Conservation (phyloP, 805 yeast species). For the Priceomyces carsonii region DNA sequence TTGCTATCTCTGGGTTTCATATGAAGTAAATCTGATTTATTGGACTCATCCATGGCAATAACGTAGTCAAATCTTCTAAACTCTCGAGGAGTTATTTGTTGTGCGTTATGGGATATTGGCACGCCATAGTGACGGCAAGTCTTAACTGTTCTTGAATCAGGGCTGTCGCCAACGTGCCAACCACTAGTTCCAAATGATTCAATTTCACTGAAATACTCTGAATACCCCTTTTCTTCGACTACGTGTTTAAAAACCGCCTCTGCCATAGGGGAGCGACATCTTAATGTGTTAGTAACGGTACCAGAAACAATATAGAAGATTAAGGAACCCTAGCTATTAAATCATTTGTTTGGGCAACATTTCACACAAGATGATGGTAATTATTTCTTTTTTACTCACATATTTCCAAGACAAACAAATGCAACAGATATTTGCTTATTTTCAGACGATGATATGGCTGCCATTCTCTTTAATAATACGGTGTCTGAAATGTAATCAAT, state of each 20-base stretch:
- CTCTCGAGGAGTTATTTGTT: conserved; percentile 56
- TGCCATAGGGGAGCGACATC: conserved; percentile 97
- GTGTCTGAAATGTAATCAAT: not conserved
- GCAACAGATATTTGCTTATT: conserved; percentile 60
- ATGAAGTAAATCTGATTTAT: conserved; percentile 49
- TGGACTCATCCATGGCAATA: conserved; percentile 70
- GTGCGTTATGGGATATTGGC: conserved; percentile 73
- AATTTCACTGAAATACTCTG: conserved; percentile 49
- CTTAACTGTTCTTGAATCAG: conserved; percentile 72
- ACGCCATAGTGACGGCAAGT: conserved; percentile 73
- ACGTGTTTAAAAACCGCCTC: conserved; percentile 81
- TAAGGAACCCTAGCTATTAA: too few species aligned
- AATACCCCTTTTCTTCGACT: conserved; percentile 52
- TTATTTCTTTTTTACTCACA: conserved; percentile 45
- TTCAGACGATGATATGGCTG: conserved; percentile 16
- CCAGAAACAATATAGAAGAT: too few species aligned
- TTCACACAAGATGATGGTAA: too few species aligned
- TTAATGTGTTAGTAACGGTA: conserved; percentile 30
- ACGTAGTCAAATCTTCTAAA: conserved; percentile 64
- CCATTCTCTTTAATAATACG: conserved; percentile 12
- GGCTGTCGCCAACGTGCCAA: conserved; percentile 79
- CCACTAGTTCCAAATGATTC: conserved; percentile 91
- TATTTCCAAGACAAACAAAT: conserved; percentile 89
- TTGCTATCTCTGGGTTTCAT: conserved; percentile 53
- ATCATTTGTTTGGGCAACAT: too few species aligned